A percentile compares a stretch with the other conserved stretches of the same genome.
phyloP scores from a whole-genome alignment of 192 early-diverging fungal genomes.

The Entophlyctis luteolus region DNA sequence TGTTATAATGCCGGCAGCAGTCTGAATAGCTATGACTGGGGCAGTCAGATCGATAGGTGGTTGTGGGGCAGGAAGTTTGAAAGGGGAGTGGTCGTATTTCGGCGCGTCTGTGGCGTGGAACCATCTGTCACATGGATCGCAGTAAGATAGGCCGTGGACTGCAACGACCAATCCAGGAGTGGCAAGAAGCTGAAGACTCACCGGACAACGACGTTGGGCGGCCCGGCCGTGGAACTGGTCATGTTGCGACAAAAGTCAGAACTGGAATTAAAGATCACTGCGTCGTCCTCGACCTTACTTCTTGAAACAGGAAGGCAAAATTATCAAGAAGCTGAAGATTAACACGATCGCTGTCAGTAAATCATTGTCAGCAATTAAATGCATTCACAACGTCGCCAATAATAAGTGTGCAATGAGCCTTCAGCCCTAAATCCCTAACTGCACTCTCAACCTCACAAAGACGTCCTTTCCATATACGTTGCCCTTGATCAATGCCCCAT shows the following conservation, averaged over 20 bases:
- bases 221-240: too few species aligned
- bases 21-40: background rate
- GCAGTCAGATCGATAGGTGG: background rate
- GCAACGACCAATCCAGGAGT: too few species aligned
- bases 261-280: too few species aligned
- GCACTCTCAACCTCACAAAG: slow-evolving; percentile 25
- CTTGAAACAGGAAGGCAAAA: too few species aligned
- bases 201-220: too few species aligned
- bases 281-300: too few species aligned
- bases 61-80: slow-evolving; percentile 22
- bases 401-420: slow-evolving; percentile 72
- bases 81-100: slow-evolving; percentile 44
- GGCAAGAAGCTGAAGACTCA: too few species aligned
- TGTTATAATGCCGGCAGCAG: background rate
- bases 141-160: too few species aligned
- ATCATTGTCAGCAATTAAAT: slow-evolving; percentile 9
- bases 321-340: too few species aligned
- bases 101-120: slow-evolving; percentile 50
- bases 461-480: slow-evolving; percentile 12
- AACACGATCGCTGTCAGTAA: background rate
- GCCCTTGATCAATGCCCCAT: slow-evolving; percentile 35
- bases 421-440: slow-evolving; percentile 62
- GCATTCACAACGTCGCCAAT: slow-evolving; percentile 61
- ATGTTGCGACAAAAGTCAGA: too few species aligned
- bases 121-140: slow-evolving; percentile 56